Conservation (phyloP, 495 filamentous ascomycete genomes). For the Penicillium silybi region DNA sequence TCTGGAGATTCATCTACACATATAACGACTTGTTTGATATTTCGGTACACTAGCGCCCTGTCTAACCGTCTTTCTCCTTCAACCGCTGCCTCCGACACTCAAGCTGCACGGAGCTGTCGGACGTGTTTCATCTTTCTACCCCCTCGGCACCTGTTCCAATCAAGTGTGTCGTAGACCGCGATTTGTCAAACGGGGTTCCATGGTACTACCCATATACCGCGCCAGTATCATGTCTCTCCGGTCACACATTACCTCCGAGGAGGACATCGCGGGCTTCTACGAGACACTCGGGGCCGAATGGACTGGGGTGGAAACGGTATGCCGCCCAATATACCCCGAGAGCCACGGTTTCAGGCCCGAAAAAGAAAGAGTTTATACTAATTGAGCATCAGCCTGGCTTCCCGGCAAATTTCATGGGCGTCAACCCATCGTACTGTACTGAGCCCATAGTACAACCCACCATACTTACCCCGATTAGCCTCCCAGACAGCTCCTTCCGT, state of each 20-base stretch:
- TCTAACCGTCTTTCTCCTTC: constrained; percentile 2
- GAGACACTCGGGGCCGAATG: constrained; percentile 27
- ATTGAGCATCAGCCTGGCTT: constrained; percentile 11
- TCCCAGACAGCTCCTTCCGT: constrained; percentile 36
- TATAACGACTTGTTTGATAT: constrained; percentile 2
- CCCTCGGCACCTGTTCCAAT: constrained; percentile 17
- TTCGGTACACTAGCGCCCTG: constrained; percentile 9
- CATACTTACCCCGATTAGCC: constrained; percentile 40
- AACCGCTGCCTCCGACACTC: constrained; percentile 6
- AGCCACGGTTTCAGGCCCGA: not conserved
- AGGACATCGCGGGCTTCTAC: constrained; percentile 32
- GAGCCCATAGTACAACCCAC: constrained; percentile 25
- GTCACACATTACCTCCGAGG: constrained; percentile 19
- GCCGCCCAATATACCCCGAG: constrained; percentile 4
- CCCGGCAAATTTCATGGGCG: constrained; percentile 28
- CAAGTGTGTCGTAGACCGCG: constrained; percentile 5
- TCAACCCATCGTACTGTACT: constrained; percentile 32
- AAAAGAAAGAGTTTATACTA: not conserved
- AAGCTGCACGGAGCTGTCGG: constrained; percentile 10
- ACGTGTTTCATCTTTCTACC: constrained; percentile 28
- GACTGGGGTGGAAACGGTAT: constrained; percentile 34
- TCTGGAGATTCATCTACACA: not conserved
- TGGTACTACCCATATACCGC: constrained; percentile 5
- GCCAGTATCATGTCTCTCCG: constrained; percentile 25
- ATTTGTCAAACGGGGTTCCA: not conserved